A percentile compares a stretch with the other conserved stretches of the same genome.
Evolutionary conservation across 2,329 filamentous ascomycete genomes (phyloP).

Genomic region (Pestalotiopsis sp.): DNA sequence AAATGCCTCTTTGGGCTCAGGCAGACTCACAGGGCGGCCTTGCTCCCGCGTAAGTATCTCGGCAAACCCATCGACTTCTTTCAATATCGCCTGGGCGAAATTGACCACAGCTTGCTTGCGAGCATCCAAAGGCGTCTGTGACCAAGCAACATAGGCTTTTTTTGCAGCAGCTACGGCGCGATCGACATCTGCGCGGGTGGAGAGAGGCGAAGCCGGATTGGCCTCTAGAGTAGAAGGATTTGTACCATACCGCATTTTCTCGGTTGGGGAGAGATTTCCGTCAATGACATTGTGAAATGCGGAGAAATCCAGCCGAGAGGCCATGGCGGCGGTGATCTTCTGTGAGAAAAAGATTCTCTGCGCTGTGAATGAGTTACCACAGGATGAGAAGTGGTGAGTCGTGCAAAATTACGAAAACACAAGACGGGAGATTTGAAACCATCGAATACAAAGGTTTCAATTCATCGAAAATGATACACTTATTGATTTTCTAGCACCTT

Average conservation of each 20-base stretch:
- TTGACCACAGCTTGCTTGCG: conserved; percentile 27
- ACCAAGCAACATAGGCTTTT: conserved; percentile 50
- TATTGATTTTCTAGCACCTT: background rate
- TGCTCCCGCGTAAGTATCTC: conserved; percentile 19
- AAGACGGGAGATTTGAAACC: background rate
- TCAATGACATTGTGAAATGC: conserved; percentile 41
- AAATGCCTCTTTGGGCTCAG: background rate
- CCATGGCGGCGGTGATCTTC: background rate
- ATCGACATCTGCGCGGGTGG: conserved; percentile 51
- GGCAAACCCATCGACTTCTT: conserved; percentile 14
- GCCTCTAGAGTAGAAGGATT: conserved; percentile 53
- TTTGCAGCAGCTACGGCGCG: conserved; percentile 50
- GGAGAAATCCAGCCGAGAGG: background rate
- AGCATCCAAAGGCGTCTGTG: conserved; percentile 33
- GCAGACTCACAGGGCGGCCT: conserved; percentile 19
- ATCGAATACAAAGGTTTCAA: background rate
- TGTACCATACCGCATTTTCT: conserved; percentile 47
- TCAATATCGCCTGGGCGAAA: conserved; percentile 23
- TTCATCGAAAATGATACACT: background rate
- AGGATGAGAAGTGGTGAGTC: background rate
- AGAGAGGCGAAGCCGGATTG: conserved; percentile 53
- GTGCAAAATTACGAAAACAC: background rate
- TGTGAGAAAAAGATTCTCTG: background rate
- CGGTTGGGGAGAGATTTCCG: conserved; percentile 46
- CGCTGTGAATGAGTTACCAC: background rate